phyloP scores from a whole-genome alignment of 495 filamentous ascomycete species.

The Aspergillus asperescens region DNA sequence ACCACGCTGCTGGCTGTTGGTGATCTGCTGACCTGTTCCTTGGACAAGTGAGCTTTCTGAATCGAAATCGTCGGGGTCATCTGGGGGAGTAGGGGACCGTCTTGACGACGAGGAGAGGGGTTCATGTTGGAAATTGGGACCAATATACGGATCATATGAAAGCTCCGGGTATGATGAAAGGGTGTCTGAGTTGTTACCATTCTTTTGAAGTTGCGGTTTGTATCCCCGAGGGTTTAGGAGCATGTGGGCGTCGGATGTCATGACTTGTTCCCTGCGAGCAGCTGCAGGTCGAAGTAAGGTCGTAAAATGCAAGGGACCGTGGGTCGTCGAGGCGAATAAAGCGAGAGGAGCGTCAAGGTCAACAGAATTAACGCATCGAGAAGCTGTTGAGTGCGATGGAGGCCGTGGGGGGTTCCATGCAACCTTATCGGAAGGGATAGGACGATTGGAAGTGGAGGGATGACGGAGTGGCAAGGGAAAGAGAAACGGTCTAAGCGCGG shows the following conservation, averaged over 20 bases:
- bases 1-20: slow-evolving; percentile 11
- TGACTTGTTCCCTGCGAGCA: slow-evolving; percentile 21
- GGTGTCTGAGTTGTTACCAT: slow-evolving; percentile 29
- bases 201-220: slow-evolving; percentile 24
- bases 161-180: neutral
- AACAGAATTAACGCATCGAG: neutral
- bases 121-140: slow-evolving; percentile 3
- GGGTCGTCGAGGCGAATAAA: neutral
- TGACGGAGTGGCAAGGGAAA: neutral
- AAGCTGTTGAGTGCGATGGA: neutral
- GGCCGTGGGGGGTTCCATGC: neutral
- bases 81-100: slow-evolving; percentile 14
- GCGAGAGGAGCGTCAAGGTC: neutral
- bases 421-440: slow-evolving; percentile 15
- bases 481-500: neutral
- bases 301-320: neutral
- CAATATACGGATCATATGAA: neutral
- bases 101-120: slow-evolving; percentile 2
- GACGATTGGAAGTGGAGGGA: neutral
- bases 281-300: slow-evolving; percentile 16
- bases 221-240: slow-evolving; percentile 39
- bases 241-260: slow-evolving; percentile 43
- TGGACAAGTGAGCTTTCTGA: slow-evolving; percentile 23
- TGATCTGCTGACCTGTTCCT: slow-evolving; percentile 19
- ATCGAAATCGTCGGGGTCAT: slow-evolving; percentile 17